Base-by-base conservation (phyloP, 2,329 filamentous ascomycete species). In the Dothideomycetes sp. region DNA sequence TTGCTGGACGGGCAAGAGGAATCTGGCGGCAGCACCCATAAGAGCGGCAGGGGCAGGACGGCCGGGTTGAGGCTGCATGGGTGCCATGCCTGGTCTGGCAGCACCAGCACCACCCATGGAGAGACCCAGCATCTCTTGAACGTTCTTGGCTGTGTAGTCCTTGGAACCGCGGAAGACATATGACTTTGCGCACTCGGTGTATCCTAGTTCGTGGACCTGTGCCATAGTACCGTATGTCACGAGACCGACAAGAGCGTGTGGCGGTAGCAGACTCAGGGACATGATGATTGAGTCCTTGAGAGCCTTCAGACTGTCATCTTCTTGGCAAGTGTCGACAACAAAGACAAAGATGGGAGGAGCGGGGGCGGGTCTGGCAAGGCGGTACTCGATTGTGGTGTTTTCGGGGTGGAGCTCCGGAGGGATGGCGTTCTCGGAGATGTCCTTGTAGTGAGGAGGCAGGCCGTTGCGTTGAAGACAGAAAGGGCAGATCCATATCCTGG, bases 161-260 rank as follows among this genome's bases (percentile, higher is more conserved):
- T 96, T 98, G 71, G 80, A 95, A 27, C 91, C 91, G 43, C 89
- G 79, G 73, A 98, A 98, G 29, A 98, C 91, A 56, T 95, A 98
- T 5, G 89, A 95, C 66, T 96, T 98, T 50, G 91, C 86, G 64
- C 91, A 98, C 64, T 96, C 91, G 41, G 84, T 88, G 60, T 98
- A 98, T 41, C 91, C 91, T 51, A 98, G 85, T 65, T 98, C 91
- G 60, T 98, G 91, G 13, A 98, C 86, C 76, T 95, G 88, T 22
- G 86, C 79, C 86, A 94, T 96, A 30, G 91, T 96, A 47, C 91
- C 91, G 57, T 78, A 93, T 33, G 85, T 91, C 53, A 93, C 83
- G 45, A 93, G 65, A 25, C 84, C 85, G 33, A 93, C 85, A 20
- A 91, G 69, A 17, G 84, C 81, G 58, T 87, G 82, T 55, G 85